Base-by-base conservation (phyloP, 2,329 filamentous ascomycete genomes). In the Paracorniculantispora psalliotae region DNA sequence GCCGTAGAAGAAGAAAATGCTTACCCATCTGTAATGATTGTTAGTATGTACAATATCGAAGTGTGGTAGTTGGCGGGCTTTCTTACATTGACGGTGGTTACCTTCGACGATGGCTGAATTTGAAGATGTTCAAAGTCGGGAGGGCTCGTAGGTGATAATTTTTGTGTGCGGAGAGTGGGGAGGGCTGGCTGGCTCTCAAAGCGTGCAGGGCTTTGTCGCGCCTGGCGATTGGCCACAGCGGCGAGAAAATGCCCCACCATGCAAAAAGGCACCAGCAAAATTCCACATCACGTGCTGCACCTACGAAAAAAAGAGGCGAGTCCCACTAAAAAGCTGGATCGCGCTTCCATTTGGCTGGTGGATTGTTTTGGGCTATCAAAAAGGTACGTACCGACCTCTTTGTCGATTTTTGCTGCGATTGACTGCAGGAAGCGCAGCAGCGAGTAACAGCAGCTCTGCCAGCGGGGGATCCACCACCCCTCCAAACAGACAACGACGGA, bases 1-100 rank as follows among this genome's bases (percentile, higher is more conserved):
- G 33, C 51, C 41, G 61, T 41, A 63, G 62, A 59, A 62, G 63
- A 60, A 65, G 61, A 61, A 60, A 61, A 61, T 52, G 71, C 82
- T 85, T 85, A 86, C 83, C 82, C 83, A 85, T 86, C 82, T 85
- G 72, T 64, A 63, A 63, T 59, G 44, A 63, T 66, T 65, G 72
- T 81, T 71, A 81, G 77, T 70, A 66, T 57, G 61, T 60, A 21
- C 21, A 59, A 33, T 60, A 33, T 46, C 13, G 30, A 61, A 65
- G 63, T 55, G 63, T 61, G 37, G n/a, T 51, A 56, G 63, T 79
- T 28, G 15, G 30, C 3, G 21, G 30, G 41, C 17, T 59, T 52
- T 28, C 79, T 75, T 77, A 81, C 79, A 75, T 70, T 81, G 76
- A 77, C 73, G 69, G 71, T 76, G 71, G 75, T 76, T 77, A 72